Base-by-base conservation (phyloP, 108 stramenopile genomes). In the Mediolabrus comicus region DNA sequence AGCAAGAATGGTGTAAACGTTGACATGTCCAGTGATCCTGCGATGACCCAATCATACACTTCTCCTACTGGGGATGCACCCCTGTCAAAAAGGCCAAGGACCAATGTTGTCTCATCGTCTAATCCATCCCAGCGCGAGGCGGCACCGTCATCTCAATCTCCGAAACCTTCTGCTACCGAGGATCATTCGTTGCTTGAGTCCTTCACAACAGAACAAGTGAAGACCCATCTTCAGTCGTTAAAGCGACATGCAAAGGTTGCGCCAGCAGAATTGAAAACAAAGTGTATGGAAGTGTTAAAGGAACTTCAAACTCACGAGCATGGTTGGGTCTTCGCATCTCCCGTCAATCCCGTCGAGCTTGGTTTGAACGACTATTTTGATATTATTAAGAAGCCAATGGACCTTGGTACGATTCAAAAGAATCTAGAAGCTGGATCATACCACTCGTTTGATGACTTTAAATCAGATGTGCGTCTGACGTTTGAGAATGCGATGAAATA, bases 401-500 rank as follows among this genome's bases (percentile, higher is more conserved):
- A 99, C 81, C 83, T 99, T 31, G 96, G 96, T 17, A 98, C 96
- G 1, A 82, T 97, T 25, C 84, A 86, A 55, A 95, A 94, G 56
- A 84, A 83, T 52, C 63, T 98, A 0, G 97, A 97, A 19, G 80
- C 49, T 58, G 89, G 90, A 8, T 79, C 67, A 4, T 98, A 97
- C 77, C 90, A 92, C 33, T 65, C 80, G 3, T 83, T 96, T 32
- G 88, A 95, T 38, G 87, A 92, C 26, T 96, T 98, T 62, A 71
- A 84, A 32, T 77, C 82, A 3, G 96, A 98, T 68, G 94, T 96
- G 10, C 74, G 76, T 34, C 84, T 99, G 6, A 95, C 95, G 0
- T 98, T 97, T 77, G 95, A 97, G 54, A 99, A 99, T 77, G 98
- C 98, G 26, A 97, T 98, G 87, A 76, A 73, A 9, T 99, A 99